A percentile compares a stretch with the other conserved stretches of the same genome.
Evolutionary conservation across 306 rosid species (phyloP).

Genomic region (Vigna hirtella): DNA sequence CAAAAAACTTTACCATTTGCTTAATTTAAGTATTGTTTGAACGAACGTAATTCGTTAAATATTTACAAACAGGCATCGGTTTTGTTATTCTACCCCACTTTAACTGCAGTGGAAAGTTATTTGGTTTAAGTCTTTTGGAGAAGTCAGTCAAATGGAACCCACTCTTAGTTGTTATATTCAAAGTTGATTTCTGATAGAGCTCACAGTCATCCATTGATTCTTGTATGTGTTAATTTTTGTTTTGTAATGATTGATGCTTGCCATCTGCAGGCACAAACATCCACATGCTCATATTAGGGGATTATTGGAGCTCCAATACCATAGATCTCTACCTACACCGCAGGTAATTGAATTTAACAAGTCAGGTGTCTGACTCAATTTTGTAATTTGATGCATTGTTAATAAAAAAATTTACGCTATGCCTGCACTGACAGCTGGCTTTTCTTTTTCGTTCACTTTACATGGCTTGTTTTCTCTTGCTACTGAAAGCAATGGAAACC

Average conservation of each 20-base stretch:
- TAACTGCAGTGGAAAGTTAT: not conserved
- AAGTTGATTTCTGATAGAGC: conserved; percentile 17
- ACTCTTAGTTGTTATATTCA: not conserved
- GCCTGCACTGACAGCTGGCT: conserved; percentile 4
- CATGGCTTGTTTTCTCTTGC: conserved; percentile 34
- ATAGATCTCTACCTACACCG: conserved; percentile 93
- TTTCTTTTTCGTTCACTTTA: not conserved
- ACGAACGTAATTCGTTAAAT: not conserved
- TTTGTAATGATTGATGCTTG: conserved; percentile 27
- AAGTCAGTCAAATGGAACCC: conserved; percentile 1
- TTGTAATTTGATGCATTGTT: conserved; percentile 25
- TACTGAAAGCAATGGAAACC: conserved; percentile 27
- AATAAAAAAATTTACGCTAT: not conserved
- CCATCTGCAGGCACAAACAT: conserved; percentile 79
- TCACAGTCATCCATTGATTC: not conserved
- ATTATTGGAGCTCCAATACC: conserved; percentile 88
- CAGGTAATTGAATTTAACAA: conserved; percentile 56
- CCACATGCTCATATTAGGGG: conserved; percentile 84
- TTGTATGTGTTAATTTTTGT: conserved; percentile 14
- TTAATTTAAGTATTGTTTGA: not conserved
- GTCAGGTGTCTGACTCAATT: conserved; percentile 11
- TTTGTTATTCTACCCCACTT: conserved; percentile 9
- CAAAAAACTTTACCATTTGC: not conserved
- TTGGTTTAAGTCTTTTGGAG: conserved; percentile 1
- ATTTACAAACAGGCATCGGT: conserved; percentile 14